Conservation (phyloP, 2,329 filamentous ascomycete genomes). For the Orbilia oligospora region DNA sequence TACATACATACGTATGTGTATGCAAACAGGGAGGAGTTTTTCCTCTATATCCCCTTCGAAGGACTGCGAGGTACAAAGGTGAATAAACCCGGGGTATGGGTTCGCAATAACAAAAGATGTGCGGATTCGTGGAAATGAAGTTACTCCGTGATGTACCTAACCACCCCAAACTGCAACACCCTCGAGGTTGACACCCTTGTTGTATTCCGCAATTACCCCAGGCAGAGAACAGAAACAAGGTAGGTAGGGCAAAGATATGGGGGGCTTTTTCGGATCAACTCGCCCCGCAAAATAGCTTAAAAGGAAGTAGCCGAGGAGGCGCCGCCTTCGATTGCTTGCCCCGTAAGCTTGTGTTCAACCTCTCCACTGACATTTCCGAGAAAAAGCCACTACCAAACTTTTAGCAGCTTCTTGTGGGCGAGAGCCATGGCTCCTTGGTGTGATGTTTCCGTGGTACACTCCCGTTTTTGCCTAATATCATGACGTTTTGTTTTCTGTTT, state of each 20-base stretch:
- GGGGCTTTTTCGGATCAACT: conserved; percentile 57
- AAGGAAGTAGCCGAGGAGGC: conserved; percentile 53
- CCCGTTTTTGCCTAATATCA: conserved; percentile 60
- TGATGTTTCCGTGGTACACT: conserved; percentile 58
- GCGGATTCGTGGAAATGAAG: conserved; percentile 60
- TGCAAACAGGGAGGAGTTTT: conserved; percentile 33
- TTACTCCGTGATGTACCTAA: conserved; percentile 53
- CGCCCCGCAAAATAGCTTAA: conserved; percentile 60
- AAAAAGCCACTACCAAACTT: conserved; percentile 33
- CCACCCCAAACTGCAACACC: conserved; percentile 21
- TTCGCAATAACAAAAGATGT: conserved; percentile 29
- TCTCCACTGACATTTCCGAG: conserved; percentile 23
- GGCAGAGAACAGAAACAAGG: conserved; percentile 8
- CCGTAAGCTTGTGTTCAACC: conserved; percentile 13
- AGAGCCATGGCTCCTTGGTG: conserved; percentile 47
- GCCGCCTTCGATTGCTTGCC: conserved; percentile 44
- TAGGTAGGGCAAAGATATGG: neutral
- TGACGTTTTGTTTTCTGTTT: conserved; percentile 49
- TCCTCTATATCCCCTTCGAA: conserved; percentile 6
- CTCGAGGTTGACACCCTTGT: conserved; percentile 36
- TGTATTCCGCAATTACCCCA: conserved; percentile 43
- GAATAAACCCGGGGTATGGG: conserved; percentile 41
- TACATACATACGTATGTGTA: conserved; percentile 11
- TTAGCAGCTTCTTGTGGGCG: neutral
- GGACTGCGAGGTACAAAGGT: conserved; percentile 21